A percentile compares a stretch with the other conserved stretches of the same genome.
These are phyloP conservation scores for Penicillium daleae DNA, from an alignment of 495 filamentous ascomycete genomes.

Conservation along the genomic window DNA sequence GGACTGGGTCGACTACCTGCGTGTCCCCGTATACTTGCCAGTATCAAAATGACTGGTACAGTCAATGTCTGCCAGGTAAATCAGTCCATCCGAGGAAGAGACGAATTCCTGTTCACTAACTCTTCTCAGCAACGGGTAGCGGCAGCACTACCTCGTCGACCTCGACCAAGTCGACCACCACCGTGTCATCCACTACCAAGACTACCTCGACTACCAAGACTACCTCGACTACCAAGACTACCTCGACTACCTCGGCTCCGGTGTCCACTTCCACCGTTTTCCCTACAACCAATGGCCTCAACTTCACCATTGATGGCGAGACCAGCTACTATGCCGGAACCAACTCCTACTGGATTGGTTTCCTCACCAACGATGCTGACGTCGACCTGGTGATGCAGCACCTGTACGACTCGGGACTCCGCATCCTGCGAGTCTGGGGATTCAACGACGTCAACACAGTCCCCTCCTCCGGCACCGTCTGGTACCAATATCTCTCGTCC, in stretches of 20 bases:
- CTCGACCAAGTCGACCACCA: conserved; percentile 1
- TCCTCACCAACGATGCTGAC: conserved; percentile 65
- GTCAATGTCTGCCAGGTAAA: conserved; percentile 39
- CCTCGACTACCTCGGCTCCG: conserved; percentile 15
- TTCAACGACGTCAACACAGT: conserved; percentile 65
- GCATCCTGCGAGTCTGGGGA: conserved; percentile 73
- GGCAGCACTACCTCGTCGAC: not conserved
- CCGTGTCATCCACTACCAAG: conserved; percentile 9
- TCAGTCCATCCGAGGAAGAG: not conserved
- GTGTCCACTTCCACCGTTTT: conserved; percentile 39
- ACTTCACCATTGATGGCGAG: conserved; percentile 65
- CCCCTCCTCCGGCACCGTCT: conserved; percentile 55
- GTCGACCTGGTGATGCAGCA: conserved; percentile 61
- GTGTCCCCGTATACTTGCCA: conserved; percentile 37
- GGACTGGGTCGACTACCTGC: conserved; percentile 33
- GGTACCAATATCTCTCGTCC: conserved; percentile 61
- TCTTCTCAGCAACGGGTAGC: not conserved
- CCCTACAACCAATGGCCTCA: conserved; percentile 52
- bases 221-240: conserved; percentile 13
- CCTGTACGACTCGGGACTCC: conserved; percentile 57
- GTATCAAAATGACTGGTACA: conserved; percentile 43
- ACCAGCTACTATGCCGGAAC: conserved; percentile 68
- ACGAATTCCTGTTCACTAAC: not conserved
- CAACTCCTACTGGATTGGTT: conserved; percentile 76
- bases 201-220: conserved; percentile 4